phyloP scores from a whole-genome alignment of 2,329 filamentous ascomycete species.

The Neophaeococcomyces aloes region DNA sequence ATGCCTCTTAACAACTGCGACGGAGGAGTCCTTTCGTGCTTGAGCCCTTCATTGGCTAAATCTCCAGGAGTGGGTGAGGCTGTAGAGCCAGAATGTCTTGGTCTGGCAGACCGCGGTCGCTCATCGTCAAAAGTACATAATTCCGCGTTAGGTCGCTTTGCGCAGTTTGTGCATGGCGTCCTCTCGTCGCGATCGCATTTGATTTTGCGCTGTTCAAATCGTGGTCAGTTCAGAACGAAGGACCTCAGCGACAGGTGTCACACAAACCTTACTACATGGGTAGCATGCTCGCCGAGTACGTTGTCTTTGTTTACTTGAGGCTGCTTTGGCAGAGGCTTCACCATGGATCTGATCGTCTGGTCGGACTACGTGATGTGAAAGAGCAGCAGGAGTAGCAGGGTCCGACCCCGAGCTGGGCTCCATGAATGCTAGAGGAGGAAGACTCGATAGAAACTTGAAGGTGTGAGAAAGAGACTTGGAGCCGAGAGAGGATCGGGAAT shows the following conservation, averaged over 20 bases:
- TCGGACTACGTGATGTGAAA: constrained; percentile 4
- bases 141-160: constrained; percentile 9
- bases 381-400: constrained; percentile 3
- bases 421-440: neutral
- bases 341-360: neutral
- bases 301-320: constrained; percentile 6
- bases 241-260: neutral
- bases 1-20: constrained; percentile 1
- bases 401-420: constrained; percentile 5
- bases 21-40: constrained; percentile 6
- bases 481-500: constrained; percentile 3
- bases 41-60: constrained; percentile 3
- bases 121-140: constrained; percentile 9
- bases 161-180: constrained; percentile 9
- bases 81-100: constrained; percentile 4
- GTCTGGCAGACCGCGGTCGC: constrained; percentile 3
- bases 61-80: constrained; percentile 4
- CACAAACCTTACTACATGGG: constrained; percentile 10
- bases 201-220: constrained; percentile 5
- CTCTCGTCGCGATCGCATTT: constrained; percentile 10
- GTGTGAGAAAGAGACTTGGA: constrained; percentile 3
- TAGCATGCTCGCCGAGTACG: constrained; percentile 9
- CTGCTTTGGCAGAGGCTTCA: neutral
- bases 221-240: neutral
- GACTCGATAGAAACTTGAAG: neutral